Evolutionary conservation across 2,329 filamentous ascomycete species (phyloP), one percentile per base, ranked within the genome.

Genomic region (Venturia pyrina): DNA sequence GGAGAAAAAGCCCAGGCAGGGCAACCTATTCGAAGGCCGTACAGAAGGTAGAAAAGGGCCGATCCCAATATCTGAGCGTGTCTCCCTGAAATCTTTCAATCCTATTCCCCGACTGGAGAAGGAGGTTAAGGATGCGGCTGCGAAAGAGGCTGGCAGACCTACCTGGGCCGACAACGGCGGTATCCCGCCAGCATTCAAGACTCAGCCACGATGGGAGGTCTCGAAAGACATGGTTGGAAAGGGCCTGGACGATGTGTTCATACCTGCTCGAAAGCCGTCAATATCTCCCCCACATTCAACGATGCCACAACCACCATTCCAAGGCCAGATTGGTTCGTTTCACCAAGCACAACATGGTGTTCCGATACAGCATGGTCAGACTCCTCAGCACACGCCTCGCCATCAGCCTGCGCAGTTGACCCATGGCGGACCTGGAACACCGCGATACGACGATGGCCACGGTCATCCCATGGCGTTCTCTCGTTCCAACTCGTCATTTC

Each of bases 141-240:
- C 79, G 56, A 79, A 82, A 62, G 78, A 80, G 65, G 76, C 78
- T 3, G 82, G 83, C 70, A 59, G 32, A 21, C 32, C 32, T 37
- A 86, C 89, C 68, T 92, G 88, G 81, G 82, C 86, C 44, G 84
- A 87, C 66, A 96, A 95, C 72, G 88, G 87, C 60, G 92, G 91
- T n/a, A 85, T 97, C 64, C 89, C 89, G 46, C 89, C 89, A 37
- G 87, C 93, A 4, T 97, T 89, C 76, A 88, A 91, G 71, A 98
- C 95, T 1, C 81, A 83, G 13, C 92, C 92, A 0, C 93, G 89
- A 0, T 99, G 95, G 93, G 87, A 89, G 68, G 85, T 87, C 67
- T 78, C 87, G 32, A 79, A 85, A 62, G 86, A 87, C 24, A 89
- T 91, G 69, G 81, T 85, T 56, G 90, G 96, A 69, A 90, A 89